Base-by-base conservation (phyloP, 2,329 filamentous ascomycete genomes). In the Trichoderma pleuroti region DNA sequence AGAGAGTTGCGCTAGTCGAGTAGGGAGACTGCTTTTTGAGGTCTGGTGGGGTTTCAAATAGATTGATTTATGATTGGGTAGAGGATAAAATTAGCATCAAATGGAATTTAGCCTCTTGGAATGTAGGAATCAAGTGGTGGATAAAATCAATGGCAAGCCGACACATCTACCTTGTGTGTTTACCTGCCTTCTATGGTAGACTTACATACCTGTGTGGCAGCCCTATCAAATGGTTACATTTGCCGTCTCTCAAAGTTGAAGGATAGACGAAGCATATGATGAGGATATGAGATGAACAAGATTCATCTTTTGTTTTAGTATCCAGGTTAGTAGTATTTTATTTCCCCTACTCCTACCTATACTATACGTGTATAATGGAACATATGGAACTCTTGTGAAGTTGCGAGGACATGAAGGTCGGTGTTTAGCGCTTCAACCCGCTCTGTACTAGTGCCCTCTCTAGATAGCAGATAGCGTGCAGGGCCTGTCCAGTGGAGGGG, bases 1-100 rank as follows among this genome's bases (percentile, higher is more conserved):
- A 76, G 76, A 24, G 75, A 76, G 26, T 49, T 73, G 36, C 60
- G 70, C 24, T 71, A 36, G 57, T 3, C 5, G 12, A 8, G 26
- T 28, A 61, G 9, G 26, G 26, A n/a, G 6, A 3, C 5, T 62
- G 2, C n/a, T 3, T 26, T 24, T 6, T 18, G 30, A n/a, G n/a
- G 24, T 32, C n/a, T n/a, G n/a, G 5, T 28, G 26, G 30, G n/a
- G 11, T 34, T 52, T 16, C 10, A 0, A 36, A 60, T 49, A 61
- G 39, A 28, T 34, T 61, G 39, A 14, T 28, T 16, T 61, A 16
- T 11, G 34, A 26, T 9, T 61, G 60, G 21, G 7, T 61, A 1
- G 10, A 34, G 16, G 14, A 59, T 52, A 32, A 28, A 68, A 36
- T 11, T 1, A n/a, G 12, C n/a, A 42, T 42, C 18, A 21, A 11